Base-by-base conservation (phyloP, 768 basidiomycete genomes). In the Mycena venus region DNA sequence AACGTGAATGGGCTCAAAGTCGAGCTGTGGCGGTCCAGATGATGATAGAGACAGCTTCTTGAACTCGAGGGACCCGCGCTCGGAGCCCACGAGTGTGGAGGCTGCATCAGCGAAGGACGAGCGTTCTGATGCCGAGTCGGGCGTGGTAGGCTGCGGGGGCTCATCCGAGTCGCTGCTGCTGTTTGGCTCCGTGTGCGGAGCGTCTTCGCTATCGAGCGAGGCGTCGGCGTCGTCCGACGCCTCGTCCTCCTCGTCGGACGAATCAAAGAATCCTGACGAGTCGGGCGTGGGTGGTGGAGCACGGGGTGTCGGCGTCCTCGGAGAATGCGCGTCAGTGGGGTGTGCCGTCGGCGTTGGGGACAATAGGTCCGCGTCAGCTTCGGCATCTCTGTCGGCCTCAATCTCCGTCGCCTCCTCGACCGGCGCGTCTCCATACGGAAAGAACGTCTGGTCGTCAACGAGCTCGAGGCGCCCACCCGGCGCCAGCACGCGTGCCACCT, bases 381-480 rank as follows among this genome's bases (percentile, higher is more conserved):
- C 67, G 25, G n/a, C 56, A 15, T 32, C 56, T 11, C 11, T 60
- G 15, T 56, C 67, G 25, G n/a, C 56, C 19, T 32, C 56, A 11
- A 19, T 60, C 59, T 72, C 47, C 34, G 21, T 8, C 19, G 64
- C 51, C 55, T 77, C 75, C 42, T 74, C 72, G 72, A 78, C 40
- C 49, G 83, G 69, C 70, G 79, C 47, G 74, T 77, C 40, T n/a
- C 87, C 84, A 70, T 90, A 91, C 1, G 94, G 91, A 77, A 94
- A 94, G 75, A 89, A 80, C 38, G 93, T 83, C 76, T 92, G 84
- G 80, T 96, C 94, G 81, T 95, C 93, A 62, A 96, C 90, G 59
- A 95, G 77, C 80, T 96, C 95, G 3, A 96, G 83, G 11, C 89
- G 88, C 4, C 95, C 95, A 19, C 87, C 89, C 8, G 85, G 85